Conservation (phyloP, 208 protist species). For the Acanthamoeba culbertsoni region DNA sequence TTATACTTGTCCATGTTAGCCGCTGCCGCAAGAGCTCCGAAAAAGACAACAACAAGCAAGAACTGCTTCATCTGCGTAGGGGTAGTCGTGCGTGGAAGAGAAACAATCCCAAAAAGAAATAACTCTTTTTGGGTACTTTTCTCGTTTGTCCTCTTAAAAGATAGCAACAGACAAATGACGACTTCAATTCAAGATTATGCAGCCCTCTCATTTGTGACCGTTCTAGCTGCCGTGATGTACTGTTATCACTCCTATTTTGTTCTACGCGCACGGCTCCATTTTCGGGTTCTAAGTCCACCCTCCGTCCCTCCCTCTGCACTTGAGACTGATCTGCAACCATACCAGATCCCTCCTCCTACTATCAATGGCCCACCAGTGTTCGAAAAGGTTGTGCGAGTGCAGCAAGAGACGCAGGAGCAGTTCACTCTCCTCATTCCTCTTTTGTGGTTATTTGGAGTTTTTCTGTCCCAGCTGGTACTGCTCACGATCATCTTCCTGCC, state of each 20-base stretch:
- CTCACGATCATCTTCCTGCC: background rate
- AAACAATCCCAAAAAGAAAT: background rate
- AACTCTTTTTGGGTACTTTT: background rate
- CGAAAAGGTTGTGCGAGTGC: conserved; percentile 6
- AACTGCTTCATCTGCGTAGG: background rate
- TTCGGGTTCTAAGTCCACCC: background rate
- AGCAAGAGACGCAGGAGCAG: conserved; percentile 29
- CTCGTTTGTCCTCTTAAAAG: background rate
- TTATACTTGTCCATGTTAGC: conserved; percentile 23
- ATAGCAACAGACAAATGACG: background rate
- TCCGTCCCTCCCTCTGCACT: background rate
- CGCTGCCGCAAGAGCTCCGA: background rate
- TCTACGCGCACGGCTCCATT: background rate
- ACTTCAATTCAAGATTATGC: conserved; percentile 12
- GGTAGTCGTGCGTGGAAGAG: background rate
- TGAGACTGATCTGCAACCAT: background rate
- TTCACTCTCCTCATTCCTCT: conserved; percentile 11
- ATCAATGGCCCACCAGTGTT: background rate
- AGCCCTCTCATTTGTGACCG: background rate
- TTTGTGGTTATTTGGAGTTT: conserved; percentile 6
- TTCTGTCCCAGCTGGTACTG: conserved; percentile 18
- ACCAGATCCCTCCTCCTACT: background rate
- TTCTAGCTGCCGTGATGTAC: background rate
- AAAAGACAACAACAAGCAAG: background rate
- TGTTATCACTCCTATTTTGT: conserved; percentile 37